phyloP scores from a whole-genome alignment of 345 rosid species.

The Mercurialis annua region DNA sequence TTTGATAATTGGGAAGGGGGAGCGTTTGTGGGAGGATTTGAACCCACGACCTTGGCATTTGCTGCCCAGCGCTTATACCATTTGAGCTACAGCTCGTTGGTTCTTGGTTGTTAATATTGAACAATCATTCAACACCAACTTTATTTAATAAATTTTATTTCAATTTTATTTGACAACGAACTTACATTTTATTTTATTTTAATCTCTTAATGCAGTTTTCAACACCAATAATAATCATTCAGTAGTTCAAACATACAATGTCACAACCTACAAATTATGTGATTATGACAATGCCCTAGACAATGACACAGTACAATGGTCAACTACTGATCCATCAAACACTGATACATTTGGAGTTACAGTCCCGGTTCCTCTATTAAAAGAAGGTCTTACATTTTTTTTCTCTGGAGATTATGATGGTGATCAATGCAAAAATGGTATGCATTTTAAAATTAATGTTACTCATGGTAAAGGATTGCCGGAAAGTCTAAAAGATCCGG shows the following conservation, averaged over 20 bases:
- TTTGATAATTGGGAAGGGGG: no score
- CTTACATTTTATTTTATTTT: background rate
- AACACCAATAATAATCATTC: slow-evolving; percentile 93
- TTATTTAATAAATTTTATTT: no score
- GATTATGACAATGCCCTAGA: slow-evolving; percentile 52
- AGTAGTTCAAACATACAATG: slow-evolving; percentile 74
- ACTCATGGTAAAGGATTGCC: slow-evolving; percentile 81
- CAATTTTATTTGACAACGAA: no score
- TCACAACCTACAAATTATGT: slow-evolving; percentile 64
- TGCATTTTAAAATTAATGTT: slow-evolving; percentile 64
- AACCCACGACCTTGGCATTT: no score
- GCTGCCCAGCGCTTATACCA: no score
- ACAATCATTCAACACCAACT: no score
- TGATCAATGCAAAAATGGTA: slow-evolving; percentile 73
- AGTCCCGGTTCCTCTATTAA: slow-evolving; percentile 63
- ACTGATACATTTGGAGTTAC: slow-evolving; percentile 50
- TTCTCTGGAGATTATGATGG: slow-evolving; percentile 87
- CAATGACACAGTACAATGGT: slow-evolving; percentile 64
- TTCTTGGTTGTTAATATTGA: no score
- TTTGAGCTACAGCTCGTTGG: no score
- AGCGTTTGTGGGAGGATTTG: no score
- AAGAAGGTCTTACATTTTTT: slow-evolving; percentile 70
- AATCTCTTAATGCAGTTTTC: slow-evolving; percentile 64
- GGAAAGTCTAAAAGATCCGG: slow-evolving; percentile 37
- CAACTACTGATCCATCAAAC: slow-evolving; percentile 66